Conservation (phyloP, 2,329 filamentous ascomycete genomes). For the Aspergillus pseudotamarii region DNA sequence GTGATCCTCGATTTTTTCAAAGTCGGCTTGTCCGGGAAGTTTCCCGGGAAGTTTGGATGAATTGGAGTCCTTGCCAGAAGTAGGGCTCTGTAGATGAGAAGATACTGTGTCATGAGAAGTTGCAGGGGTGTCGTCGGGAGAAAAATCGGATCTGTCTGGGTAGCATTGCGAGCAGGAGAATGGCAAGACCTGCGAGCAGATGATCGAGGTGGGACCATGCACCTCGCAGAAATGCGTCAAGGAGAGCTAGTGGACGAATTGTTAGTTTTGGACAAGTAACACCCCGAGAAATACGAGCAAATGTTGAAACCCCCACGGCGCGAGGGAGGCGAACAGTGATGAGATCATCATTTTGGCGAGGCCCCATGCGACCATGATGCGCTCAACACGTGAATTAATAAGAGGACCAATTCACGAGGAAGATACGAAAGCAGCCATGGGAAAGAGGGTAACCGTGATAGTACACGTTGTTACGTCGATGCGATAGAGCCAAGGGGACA, state of each 20-base stretch:
- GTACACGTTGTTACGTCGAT: neutral
- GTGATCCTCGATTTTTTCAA: slow-evolving; percentile 50
- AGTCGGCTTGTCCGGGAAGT: slow-evolving; percentile 20
- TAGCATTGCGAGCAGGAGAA: slow-evolving; percentile 58
- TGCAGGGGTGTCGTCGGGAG: slow-evolving; percentile 47
- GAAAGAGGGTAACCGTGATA: neutral
- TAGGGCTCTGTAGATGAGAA: slow-evolving; percentile 25
- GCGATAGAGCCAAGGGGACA: neutral
- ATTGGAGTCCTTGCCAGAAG: slow-evolving; percentile 19
- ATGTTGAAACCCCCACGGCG: neutral
- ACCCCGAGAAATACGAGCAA: neutral
- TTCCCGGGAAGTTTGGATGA: slow-evolving; percentile 19
- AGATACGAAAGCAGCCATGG: neutral
- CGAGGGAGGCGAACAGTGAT: neutral
- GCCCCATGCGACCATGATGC: slow-evolving; percentile 10
- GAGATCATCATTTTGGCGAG: slow-evolving; percentile 1
- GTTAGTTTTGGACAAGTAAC: slow-evolving; percentile 5
- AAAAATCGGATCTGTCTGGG: slow-evolving; percentile 39
- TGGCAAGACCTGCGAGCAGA: slow-evolving; percentile 62
- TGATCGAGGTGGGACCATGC: slow-evolving; percentile 64
- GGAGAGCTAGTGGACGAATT: slow-evolving; percentile 51
- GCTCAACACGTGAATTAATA: neutral
- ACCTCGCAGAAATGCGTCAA: slow-evolving; percentile 66
- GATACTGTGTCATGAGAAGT: slow-evolving; percentile 34
- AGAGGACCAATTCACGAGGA: neutral